Base-by-base conservation (phyloP, 208 protist species). In the Phytomonas francai region DNA sequence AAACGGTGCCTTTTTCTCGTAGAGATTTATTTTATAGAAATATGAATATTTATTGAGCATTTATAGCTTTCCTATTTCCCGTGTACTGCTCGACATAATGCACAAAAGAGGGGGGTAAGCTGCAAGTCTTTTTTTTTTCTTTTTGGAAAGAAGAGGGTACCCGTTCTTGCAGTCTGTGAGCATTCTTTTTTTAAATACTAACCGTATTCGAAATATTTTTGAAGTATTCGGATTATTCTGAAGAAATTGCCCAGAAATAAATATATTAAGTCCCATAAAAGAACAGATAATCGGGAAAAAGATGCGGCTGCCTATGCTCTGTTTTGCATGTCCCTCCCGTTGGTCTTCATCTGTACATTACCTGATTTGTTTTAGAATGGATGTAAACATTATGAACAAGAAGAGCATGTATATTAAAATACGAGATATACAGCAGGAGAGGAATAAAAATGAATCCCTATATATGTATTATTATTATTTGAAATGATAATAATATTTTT, bases 181-280 rank as follows among this genome's bases (percentile, higher is more conserved):
- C 34, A 64, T 77, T 66, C 27, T 67, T 67, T 71, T 58, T 70
- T 69, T 58, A 68, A 27, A 58, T 39, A 51, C 22, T 63, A 36
- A 19, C 0, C 54, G 34, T 25, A 22, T 63, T 39, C 0, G 16
- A 63, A 25, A 36, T 63, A 11, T 22, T 49, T 67, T 45, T 0
- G 36, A 49, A 54, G 5, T 54, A 9, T 25, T 54, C 45, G 25
- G 16, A 12, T 19, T 19, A 1, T 54, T 54, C 19, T 54, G 45
- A 25, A 22, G 16, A 0, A 56, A 63, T 34, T 25, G 14, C 12
- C 28, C n/a, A 31, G 8, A 59, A 71, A 71, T 11, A 71, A 58
- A 51, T 57, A 0, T 25, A 39, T 39, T 63, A 12, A 22, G 32
- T 63, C 22, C 54, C 59, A 7, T 11, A 63, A 32, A 39, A 63